Evolutionary conservation across 2,329 filamentous ascomycete genomes (phyloP), one percentile per base, ranked within the genome.

Genomic region (Thermoascus crustaceus): DNA sequence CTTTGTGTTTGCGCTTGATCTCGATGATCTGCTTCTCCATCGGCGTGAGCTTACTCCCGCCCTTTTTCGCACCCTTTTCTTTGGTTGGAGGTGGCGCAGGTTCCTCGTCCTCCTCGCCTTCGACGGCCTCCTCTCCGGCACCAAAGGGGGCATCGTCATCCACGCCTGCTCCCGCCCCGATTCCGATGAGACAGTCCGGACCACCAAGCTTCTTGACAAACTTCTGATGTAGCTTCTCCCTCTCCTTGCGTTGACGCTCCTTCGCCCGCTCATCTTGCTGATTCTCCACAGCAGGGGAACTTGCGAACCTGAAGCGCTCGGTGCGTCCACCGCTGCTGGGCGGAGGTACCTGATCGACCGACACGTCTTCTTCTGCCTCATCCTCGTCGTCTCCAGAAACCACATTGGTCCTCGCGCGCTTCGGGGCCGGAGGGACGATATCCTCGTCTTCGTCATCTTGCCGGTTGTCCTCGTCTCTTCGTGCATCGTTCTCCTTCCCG

Each of bases 1-100:
- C 91, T 66, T 86, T 73, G 55, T 96, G 80, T 48, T 89, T 85
- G 41, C 79, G 74, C 65, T 98, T 98, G 60, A 98, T 94, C 11
- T 94, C 88, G 4, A 98, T 72, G 39, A 94, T 83, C 52, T 96
- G 91, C 25, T 83, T 75, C 58, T 96, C 88, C 79, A 98, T 83
- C 0, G 91, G 91, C 0, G 91, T 98, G 41, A 98, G 73, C 57
- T 95, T 95, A 36, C 77, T 80, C n/a, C 61, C 75, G 42, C 76
- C 75, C 55, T 86, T 93, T 62, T 85, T 93, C 44, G 68, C 46
- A 14, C 63, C 67, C 47, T 71, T 77, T 3, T 64, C 67, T 44
- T 63, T 70, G 5, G 53, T 44, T 5, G 52, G 50, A 2, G 61
- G 52, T 35, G 71, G 71, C 2, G 67, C 51, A 7, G 64, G 55